Base-by-base conservation (phyloP, 2,329 filamentous ascomycete species). In the Elsinoe perseae region DNA sequence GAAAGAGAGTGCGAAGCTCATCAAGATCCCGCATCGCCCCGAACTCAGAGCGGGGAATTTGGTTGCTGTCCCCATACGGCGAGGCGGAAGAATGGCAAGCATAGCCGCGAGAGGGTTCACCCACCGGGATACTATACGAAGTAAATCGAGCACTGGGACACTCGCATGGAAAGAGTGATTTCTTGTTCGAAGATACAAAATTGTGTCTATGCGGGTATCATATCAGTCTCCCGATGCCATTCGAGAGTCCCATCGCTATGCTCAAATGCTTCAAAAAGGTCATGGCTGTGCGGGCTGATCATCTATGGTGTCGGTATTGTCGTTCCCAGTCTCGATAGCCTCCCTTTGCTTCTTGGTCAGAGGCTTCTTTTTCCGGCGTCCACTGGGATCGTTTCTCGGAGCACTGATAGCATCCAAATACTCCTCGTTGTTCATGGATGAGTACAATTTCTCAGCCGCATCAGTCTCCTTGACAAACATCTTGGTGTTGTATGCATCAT, bases 401-500 rank as follows among this genome's bases (percentile, higher is more conserved):
- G 79, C 78, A 65, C 81, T 83, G 67, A 86, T 82, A 7, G 73
- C 74, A 67, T 86, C 82, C 50, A 86, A 70, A 67, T 83, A 86
- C 52, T 80, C 73, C 55, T 79, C 76, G 60, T 81, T 77, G 57
- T 75, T 75, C 64, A 85, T 78, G 5, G 72, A 72, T 30, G 80
- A 80, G 57, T 76, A 72, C 18, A 86, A 70, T 54, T 75, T 72
- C 3, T 75, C 71, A 1, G 75, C 73, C 1, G 66, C 67, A 7
- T 72, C 70, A 2, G 72, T 63, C 9, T 76, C 69, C 40, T 74
- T 65, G 50, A 82, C 75, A 61, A 88, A 85, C 61, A 95, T 80
- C 60, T 83, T 85, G 62, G 86, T 81, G 57, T 85, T 79, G 69
- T 90, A 95, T 28, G 84, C 79, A 27, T 82, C 79, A 82, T 88